These are phyloP conservation scores for Heimioporus sp. DNA, from an alignment of 768 basidiomycete species.

Conservation along the genomic window DNA sequence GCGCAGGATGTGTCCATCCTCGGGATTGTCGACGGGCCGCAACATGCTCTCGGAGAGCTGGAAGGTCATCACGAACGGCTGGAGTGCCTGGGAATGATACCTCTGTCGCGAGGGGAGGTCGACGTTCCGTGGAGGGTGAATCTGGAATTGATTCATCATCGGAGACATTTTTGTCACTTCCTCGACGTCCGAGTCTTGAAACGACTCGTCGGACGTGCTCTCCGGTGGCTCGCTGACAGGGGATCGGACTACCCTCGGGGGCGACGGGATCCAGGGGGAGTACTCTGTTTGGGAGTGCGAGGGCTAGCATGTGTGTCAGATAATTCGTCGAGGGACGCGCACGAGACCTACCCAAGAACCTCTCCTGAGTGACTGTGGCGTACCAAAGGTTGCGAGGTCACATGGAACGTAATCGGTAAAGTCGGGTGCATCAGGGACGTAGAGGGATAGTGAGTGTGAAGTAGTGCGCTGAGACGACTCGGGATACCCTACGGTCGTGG, in stretches of 20 bases:
- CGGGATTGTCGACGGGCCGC: conserved; percentile 27
- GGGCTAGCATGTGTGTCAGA: conserved; percentile 23
- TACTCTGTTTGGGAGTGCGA: conserved; percentile 13
- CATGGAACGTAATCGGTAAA: conserved; percentile 9
- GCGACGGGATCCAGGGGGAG: conserved; percentile 11
- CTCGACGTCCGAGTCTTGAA: conserved; percentile 28
- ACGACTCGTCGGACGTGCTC: conserved; percentile 28
- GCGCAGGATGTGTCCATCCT: conserved; percentile 20
- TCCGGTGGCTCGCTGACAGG: conserved; percentile 30
- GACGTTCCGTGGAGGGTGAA: conserved; percentile 16
- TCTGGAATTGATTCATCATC: conserved; percentile 32
- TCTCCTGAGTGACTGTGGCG: conserved; percentile 15
- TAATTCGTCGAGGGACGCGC: background rate
- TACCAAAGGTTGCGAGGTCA: conserved; percentile 8
- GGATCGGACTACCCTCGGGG: conserved; percentile 17
- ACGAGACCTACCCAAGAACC: conserved; percentile 25
- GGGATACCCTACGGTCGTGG: conserved; percentile 19
- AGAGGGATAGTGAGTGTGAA: conserved; percentile 16
- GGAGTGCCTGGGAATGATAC: conserved; percentile 13
- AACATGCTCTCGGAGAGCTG: conserved; percentile 24
- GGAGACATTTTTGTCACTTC: conserved; percentile 28
- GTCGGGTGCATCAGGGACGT: conserved; percentile 13
- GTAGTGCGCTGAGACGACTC: conserved; percentile 33
- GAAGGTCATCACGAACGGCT: conserved; percentile 31
- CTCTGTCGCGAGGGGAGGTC: conserved; percentile 3